Evolutionary conservation across 768 basidiomycete species (phyloP).

Genomic region (Russula brevipes): DNA sequence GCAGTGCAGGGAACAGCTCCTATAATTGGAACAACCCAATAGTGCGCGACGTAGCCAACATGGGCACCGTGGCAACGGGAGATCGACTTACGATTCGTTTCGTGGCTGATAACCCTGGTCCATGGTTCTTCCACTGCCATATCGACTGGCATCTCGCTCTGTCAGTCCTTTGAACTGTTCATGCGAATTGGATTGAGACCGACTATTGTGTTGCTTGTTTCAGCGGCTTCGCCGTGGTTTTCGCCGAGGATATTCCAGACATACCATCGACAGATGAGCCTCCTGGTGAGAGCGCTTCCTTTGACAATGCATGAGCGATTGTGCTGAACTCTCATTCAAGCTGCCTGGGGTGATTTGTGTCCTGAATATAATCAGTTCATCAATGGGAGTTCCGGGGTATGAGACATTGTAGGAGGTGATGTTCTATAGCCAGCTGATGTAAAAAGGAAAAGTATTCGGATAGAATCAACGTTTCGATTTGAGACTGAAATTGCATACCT

Average conservation of each 20-base stretch:
- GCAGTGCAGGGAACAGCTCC: slow-evolving; percentile 20
- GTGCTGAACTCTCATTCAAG: neutral
- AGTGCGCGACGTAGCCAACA: slow-evolving; percentile 23
- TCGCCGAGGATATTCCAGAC: slow-evolving; percentile 18
- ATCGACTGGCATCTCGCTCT: slow-evolving; percentile 21
- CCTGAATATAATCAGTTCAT: too few species aligned
- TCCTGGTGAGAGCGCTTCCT: neutral
- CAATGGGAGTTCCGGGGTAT: too few species aligned
- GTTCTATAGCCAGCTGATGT: too few species aligned
- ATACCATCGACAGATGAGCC: neutral
- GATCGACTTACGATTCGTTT: slow-evolving; percentile 28
- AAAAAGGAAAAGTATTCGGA: too few species aligned
- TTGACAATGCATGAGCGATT: too few species aligned
- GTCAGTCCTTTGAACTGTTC: neutral
- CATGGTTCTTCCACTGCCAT: slow-evolving; percentile 16
- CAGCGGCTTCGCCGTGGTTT: slow-evolving; percentile 18
- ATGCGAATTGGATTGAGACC: too few species aligned
- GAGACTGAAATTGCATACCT: too few species aligned
- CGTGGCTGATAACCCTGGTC: slow-evolving; percentile 28
- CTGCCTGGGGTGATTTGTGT: too few species aligned
- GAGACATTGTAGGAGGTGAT: too few species aligned
- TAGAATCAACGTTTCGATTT: too few species aligned
- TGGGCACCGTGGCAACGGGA: neutral
- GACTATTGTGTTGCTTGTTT: too few species aligned
- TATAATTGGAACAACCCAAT: slow-evolving; percentile 24